A percentile compares a stretch with the other conserved stretches of the same genome.
phyloP scores from a whole-genome alignment of 352 stramenopile genomes.

The Phytophthora sojae region DNA sequence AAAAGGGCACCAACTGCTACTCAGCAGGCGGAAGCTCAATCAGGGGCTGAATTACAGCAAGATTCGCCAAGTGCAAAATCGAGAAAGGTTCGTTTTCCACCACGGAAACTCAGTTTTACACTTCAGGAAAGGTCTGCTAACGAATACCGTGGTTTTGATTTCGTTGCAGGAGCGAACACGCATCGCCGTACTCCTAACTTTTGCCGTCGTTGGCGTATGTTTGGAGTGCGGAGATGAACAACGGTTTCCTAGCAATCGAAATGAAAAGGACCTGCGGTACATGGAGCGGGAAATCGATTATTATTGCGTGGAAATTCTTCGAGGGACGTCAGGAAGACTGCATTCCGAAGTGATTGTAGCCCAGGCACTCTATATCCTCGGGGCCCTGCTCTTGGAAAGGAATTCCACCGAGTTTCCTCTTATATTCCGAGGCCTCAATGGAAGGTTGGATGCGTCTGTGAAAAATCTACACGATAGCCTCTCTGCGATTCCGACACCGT shows the following conservation, averaged over 20 bases:
- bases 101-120: neutral
- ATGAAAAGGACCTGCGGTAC: constrained; percentile 41
- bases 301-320: constrained; percentile 79
- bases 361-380: constrained; percentile 61
- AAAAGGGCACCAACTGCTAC: constrained; percentile 6
- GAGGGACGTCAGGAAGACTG: constrained; percentile 33
- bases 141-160: neutral
- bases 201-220: constrained; percentile 41
- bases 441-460: constrained; percentile 40
- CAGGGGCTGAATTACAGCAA: neutral
- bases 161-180: constrained; percentile 26
- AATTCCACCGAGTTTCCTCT: constrained; percentile 54
- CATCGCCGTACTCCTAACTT: constrained; percentile 38
- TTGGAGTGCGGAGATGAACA: constrained; percentile 40
- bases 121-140: neutral
- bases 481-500: neutral
- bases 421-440: constrained; percentile 62
- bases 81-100: constrained; percentile 33
- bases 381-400: constrained; percentile 50
- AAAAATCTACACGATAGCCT: constrained; percentile 18
- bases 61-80: neutral
- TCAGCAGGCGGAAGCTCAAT: constrained; percentile 7
- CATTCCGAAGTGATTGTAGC: constrained; percentile 41
- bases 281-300: constrained; percentile 77
- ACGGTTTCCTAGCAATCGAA: constrained; percentile 17